Conservation (phyloP, 2,329 filamentous ascomycete species). For the Colletotrichum godetiae region DNA sequence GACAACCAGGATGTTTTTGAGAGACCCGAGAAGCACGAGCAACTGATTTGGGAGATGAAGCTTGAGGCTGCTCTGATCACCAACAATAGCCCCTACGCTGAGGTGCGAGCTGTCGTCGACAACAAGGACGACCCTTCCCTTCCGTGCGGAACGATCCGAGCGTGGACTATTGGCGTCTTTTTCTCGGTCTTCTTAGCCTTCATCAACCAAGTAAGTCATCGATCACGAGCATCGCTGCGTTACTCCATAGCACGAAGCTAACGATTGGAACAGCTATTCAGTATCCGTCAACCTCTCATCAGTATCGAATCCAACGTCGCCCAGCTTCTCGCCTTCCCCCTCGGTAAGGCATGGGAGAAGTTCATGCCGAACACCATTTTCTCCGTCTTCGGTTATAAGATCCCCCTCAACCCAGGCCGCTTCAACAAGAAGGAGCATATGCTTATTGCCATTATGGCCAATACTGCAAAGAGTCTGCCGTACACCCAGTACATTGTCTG, state of each 20-base stretch:
- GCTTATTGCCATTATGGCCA: conserved; percentile 71
- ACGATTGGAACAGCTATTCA: conserved; percentile 54
- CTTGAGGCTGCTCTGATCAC: conserved; percentile 65
- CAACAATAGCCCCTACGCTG: conserved; percentile 67
- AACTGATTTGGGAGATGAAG: conserved; percentile 65
- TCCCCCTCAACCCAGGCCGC: conserved; percentile 65
- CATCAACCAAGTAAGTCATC: conserved; percentile 56
- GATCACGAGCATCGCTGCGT: too few relatives aligned
- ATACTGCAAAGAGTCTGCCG: conserved; percentile 57
- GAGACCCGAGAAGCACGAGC: conserved; percentile 58
- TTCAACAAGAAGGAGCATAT: conserved; percentile 72
- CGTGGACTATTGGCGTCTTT: conserved; percentile 63
- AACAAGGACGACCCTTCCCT: conserved; percentile 63
- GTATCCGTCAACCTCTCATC: conserved; percentile 66
- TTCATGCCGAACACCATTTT: conserved; percentile 63
- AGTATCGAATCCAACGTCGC: conserved; percentile 66
- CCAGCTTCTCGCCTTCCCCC: conserved; percentile 66
- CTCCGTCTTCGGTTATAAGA: conserved; percentile 56
- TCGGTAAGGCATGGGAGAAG: conserved; percentile 62
- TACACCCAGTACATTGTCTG: conserved; percentile 63
- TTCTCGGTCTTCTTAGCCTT: conserved; percentile 62
- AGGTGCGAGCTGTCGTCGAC: conserved; percentile 66
- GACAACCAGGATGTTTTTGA: conserved; percentile 45
- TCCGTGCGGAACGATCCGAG: conserved; percentile 65
- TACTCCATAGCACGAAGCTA: neutral